These are phyloP conservation scores for Kluyveromyces sp. DNA, from an alignment of 1,139 yeast genomes.

Conservation along the genomic window DNA sequence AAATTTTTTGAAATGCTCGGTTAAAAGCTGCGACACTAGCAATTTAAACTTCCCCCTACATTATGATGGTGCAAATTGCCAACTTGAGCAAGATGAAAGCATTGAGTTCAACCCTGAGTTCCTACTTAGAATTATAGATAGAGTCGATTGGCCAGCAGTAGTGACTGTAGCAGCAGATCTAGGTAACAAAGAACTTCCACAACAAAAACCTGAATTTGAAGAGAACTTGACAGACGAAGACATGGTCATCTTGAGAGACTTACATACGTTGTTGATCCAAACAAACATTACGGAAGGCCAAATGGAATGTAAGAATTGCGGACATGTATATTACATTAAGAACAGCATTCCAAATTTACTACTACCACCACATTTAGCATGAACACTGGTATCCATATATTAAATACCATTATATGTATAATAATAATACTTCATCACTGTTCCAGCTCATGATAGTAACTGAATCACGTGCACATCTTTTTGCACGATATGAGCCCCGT, in stretches of 20 bases:
- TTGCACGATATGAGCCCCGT: not conserved
- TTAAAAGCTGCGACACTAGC: slow-evolving; percentile 68
- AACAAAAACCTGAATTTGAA: slow-evolving; percentile 42
- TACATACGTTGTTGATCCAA: slow-evolving; percentile 73
- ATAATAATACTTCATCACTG: not conserved
- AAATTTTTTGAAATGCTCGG: slow-evolving; percentile 91
- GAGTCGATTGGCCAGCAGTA: slow-evolving; percentile 85
- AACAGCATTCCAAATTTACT: slow-evolving; percentile 91
- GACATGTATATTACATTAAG: slow-evolving; percentile 81
- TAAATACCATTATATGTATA: not conserved
- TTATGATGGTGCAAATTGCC: slow-evolving; percentile 51
- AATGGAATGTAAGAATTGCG: slow-evolving; percentile 82
- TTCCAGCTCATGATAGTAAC: not conserved
- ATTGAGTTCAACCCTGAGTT: slow-evolving; percentile 82
- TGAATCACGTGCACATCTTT: not conserved
- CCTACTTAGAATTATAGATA: slow-evolving; percentile 64
- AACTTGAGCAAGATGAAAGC: slow-evolving; percentile 61
- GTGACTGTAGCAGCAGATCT: slow-evolving; percentile 67
- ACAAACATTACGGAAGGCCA: slow-evolving; percentile 82
- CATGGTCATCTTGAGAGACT: slow-evolving; percentile 56
- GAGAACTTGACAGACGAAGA: slow-evolving; percentile 41
- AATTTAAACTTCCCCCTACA: slow-evolving; percentile 74
- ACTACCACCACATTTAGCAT: slow-evolving; percentile 86
- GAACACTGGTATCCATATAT: slow-evolving; percentile 3
- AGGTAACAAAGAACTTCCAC: slow-evolving; percentile 54